Conservation (phyloP, 2,329 filamentous ascomycete species). For the Alternaria brassicicola region DNA sequence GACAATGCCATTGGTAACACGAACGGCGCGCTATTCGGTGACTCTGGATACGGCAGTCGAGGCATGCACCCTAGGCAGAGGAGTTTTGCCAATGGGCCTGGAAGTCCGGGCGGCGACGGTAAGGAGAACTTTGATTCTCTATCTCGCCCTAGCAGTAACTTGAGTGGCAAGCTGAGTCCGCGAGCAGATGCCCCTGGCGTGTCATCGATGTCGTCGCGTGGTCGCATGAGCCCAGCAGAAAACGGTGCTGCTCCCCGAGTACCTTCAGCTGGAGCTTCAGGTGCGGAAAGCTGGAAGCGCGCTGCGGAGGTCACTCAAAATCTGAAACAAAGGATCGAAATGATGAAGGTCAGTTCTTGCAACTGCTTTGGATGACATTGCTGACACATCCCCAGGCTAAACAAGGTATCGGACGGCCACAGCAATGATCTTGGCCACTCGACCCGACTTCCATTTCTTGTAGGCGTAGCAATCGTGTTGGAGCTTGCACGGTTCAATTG, state of each 20-base stretch:
- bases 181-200: conserved; percentile 43
- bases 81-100: conserved; percentile 35
- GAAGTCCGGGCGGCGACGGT: conserved; percentile 50
- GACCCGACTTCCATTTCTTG: background rate
- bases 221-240: conserved; percentile 43
- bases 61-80: conserved; percentile 50
- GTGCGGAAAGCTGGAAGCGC: conserved; percentile 88
- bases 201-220: conserved; percentile 43
- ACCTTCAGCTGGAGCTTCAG: conserved; percentile 38
- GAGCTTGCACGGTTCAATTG: conserved; percentile 4
- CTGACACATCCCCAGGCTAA: conserved; percentile 44
- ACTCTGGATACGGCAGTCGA: conserved; percentile 42
- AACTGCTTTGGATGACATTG: background rate
- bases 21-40: conserved; percentile 44
- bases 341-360: conserved; percentile 77
- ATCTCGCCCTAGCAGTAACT: conserved; percentile 41
- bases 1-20: conserved; percentile 65
- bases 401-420: conserved; percentile 45
- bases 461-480: background rate
- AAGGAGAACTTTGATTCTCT: conserved; percentile 56
- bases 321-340: conserved; percentile 94
- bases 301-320: conserved; percentile 98
- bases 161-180: conserved; percentile 50
- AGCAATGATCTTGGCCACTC: conserved; percentile 12
- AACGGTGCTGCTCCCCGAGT: conserved; percentile 30